Base-by-base conservation (phyloP, 352 stramenopile species). In the Globisporangium echinulatum region DNA sequence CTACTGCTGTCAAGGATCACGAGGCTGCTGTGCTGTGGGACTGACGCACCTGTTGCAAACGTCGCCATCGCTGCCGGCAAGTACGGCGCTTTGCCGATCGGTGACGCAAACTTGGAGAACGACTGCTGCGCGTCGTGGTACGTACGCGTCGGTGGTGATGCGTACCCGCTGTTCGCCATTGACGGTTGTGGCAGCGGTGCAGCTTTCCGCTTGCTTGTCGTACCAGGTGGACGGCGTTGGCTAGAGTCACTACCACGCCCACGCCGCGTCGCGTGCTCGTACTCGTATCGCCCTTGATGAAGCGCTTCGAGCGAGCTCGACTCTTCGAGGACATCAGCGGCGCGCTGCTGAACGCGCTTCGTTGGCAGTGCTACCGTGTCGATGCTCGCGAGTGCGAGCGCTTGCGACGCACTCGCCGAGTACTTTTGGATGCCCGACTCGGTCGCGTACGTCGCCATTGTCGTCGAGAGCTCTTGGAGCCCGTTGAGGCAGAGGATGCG, bases 401-500 rank as follows among this genome's bases (percentile, higher is more conserved):
- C 72, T 37, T 82, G 81, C 2, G 77, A 88, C 9, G 79, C 79
- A 53, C 63, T 62, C 14, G 75, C 56, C 5, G 79, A 76, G 56
- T 86, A 90, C 49, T 87, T 87, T 33, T 87, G 77, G 40, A 90
- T 87, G 1, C 78, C 81, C 0, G 73, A 68, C 57, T 93, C 83
- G 6, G 71, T 79, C 19, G 81, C 72, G 58, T 84, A 89, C 57
- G 77, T 87, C 36, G 83, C 72, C 76, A 91, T 88, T 1, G 90
- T 71, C 0, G 72, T 90, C 36, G 83, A 93, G 14, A 93, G 69
- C 40, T 93, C 83, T 14, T 67, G 56, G 37, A 91, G 63, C 10
- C 79, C 83, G 25, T 88, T 85, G 5, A 90, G 67, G 17, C 66
- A 63, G 6, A 88, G 59, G 15, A 92, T 69, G 19, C 84, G 58